Evolutionary conservation across 2,329 filamentous ascomycete genomes (phyloP), one percentile per base, ranked within the genome.

Genomic region (Xylaria sp.): DNA sequence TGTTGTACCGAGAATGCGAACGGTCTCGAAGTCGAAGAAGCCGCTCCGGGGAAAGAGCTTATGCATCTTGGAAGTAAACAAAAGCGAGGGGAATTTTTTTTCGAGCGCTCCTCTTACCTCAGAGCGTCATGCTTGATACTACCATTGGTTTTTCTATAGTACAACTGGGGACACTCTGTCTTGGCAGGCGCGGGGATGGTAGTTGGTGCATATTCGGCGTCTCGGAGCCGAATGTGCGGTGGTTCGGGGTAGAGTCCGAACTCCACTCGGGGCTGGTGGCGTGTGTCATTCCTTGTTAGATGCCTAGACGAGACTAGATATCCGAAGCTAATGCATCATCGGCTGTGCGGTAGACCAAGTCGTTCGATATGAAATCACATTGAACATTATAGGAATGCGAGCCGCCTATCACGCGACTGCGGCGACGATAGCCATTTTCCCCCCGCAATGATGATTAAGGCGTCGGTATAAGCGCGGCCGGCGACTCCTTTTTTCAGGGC

Each of bases 21-120:
- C 49, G 4, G 71, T 66, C 64, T 82, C 79, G 62, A 82, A 81
- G 64, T 81, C 69, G 72, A 78, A 80, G 58, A 79, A 79, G 10
- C 33, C 40, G 13, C 60, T 49, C 10, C 40, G 29, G 23, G 47
- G 41, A 23, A 54, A 54, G 33, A 52, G 23, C 19, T 40, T 29
- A 38, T 57, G 33, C 46, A 33, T 52, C 27, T 51, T 37, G 46
- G 35, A 25, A n/a, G 23, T 17, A 17, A 23, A 25, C 25, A 47
- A 31, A 44, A 23, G 11, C 21, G 4, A 44, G 13, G 21, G 17
- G 41, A 44, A 27, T 4, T 13, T n/a, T 25, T 15, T 15, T 17
- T 47, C 25, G n/a, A 19, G 15, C 27, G 15, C 15, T 19, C 44
- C 15, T 47, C 44, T 35, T 35, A 11, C 46, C 17, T 35, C 23